Evolutionary conservation across 768 basidiomycete species (phyloP).

Genomic region (Tylopilus balloui): DNA sequence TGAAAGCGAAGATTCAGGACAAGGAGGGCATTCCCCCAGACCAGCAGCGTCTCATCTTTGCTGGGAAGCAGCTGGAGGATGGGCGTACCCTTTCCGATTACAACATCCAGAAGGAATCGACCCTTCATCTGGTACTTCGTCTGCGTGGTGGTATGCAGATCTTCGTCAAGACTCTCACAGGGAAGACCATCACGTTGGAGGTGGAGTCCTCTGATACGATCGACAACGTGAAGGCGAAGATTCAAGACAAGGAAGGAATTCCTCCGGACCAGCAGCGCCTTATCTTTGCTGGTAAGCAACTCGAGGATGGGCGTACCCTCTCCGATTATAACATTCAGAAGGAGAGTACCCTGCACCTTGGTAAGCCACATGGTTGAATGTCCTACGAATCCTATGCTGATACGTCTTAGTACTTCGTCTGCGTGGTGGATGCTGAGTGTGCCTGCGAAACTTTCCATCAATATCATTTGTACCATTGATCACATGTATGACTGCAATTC

Average conservation of each 20-base stretch:
- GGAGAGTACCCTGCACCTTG: constrained; percentile 65
- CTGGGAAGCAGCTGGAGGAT: constrained; percentile 92
- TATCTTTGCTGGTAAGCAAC: constrained; percentile 78
- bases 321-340: constrained; percentile 78
- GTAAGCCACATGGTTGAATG: constrained; percentile 14
- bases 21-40: constrained; percentile 80
- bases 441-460: not conserved
- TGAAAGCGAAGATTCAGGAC: constrained; percentile 78
- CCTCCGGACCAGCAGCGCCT: constrained; percentile 75
- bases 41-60: constrained; percentile 88
- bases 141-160: constrained; percentile 71
- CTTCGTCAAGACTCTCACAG: constrained; percentile 67
- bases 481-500: not conserved
- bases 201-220: constrained; percentile 75
- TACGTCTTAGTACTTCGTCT: constrained; percentile 62
- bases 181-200: constrained; percentile 74
- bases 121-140: constrained; percentile 70
- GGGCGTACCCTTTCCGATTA: constrained; percentile 83
- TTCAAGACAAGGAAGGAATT: constrained; percentile 78
- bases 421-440: constrained; percentile 62
- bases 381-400: not conserved
- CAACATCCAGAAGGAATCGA: constrained; percentile 82
- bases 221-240: constrained; percentile 74
- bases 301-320: constrained; percentile 73
- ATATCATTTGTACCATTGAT: constrained; percentile 1